Evolutionary conservation across 805 yeast genomes (phyloP).

Genomic region (Myxozyma lipomycoides): DNA sequence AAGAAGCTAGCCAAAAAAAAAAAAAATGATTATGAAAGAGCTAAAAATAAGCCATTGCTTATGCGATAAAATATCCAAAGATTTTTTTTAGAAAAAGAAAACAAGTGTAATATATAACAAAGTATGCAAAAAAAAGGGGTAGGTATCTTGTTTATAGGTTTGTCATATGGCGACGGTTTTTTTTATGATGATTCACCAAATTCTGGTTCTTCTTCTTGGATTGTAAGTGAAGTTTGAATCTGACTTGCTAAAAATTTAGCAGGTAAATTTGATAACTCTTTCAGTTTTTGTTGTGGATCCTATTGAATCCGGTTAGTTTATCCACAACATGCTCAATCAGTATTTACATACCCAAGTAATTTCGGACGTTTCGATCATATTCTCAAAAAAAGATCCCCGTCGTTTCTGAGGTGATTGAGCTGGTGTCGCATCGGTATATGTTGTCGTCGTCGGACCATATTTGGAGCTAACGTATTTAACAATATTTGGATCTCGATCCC

Average conservation of each 20-base stretch:
- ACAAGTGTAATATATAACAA: too few species aligned
- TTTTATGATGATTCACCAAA: too few species aligned
- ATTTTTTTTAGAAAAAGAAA: too few species aligned
- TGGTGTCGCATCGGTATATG: neutral
- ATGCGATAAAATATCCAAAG: too few species aligned
- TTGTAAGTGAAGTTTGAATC: neutral
- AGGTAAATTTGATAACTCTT: conserved; percentile 23
- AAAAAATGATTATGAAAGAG: too few species aligned
- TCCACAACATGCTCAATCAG: neutral
- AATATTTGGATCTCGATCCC: conserved; percentile 25
- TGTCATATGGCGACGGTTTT: too few species aligned
- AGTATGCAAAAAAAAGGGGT: too few species aligned
- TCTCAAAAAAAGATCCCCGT: conserved; percentile 9
- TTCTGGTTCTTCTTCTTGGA: too few species aligned
- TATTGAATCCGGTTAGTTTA: neutral
- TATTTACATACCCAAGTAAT: conserved; percentile 7
- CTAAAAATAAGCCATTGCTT: too few species aligned
- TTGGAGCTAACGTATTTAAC: conserved; percentile 3
- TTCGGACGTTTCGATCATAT: conserved; percentile 1
- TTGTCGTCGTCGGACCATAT: neutral
- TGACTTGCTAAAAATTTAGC: conserved; percentile 20
- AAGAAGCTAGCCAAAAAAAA: too few species aligned
- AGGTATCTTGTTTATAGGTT: too few species aligned
- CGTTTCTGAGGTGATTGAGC: neutral
- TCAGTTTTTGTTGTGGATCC: conserved; percentile 26